phyloP scores from a whole-genome alignment of 371 early-diverging fungal species.

The Batrachochytrium dendrobatidis region DNA sequence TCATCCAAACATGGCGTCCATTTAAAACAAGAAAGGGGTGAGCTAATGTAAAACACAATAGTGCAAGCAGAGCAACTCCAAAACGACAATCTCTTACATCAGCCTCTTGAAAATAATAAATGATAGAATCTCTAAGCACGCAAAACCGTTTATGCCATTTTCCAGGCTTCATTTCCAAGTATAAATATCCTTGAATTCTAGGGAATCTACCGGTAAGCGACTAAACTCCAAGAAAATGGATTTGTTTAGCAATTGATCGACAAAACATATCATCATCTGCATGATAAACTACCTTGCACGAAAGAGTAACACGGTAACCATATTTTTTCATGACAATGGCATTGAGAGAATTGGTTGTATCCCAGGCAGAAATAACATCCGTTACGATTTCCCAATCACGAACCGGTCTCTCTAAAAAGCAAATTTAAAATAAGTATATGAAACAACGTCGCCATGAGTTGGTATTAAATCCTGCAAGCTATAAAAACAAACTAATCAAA shows the following conservation, averaged over 20 bases:
- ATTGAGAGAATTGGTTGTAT: conserved; percentile 52
- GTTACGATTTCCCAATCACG: conserved; percentile 83
- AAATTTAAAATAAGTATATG: not conserved
- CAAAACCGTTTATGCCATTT: conserved; percentile 73
- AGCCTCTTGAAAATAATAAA: conserved; percentile 63
- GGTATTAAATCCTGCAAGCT: not conserved
- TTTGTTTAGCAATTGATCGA: not conserved
- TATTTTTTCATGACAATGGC: conserved; percentile 70
- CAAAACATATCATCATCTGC: not conserved
- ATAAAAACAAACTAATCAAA: conserved; percentile 9
- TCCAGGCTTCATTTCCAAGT: conserved; percentile 61
- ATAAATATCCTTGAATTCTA: conserved; percentile 53
- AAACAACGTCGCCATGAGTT: not conserved
- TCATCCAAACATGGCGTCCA: not conserved
- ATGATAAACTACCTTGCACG: conserved; percentile 18
- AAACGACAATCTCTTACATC: too few species aligned
- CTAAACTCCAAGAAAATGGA: conserved; percentile 6
- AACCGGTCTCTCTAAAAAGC: conserved; percentile 67
- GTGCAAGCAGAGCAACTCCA: too few species aligned
- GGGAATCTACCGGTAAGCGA: conserved; percentile 27
- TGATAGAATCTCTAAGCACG: conserved; percentile 52
- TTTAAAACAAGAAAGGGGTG: too few species aligned
- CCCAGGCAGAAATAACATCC: conserved; percentile 74
- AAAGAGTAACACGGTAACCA: conserved; percentile 36
- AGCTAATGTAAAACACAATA: too few species aligned